Evolutionary conservation across 1,284 basidiomycete species (phyloP), one percentile per base, ranked within the genome.

Genomic region (Grifola frondosa): DNA sequence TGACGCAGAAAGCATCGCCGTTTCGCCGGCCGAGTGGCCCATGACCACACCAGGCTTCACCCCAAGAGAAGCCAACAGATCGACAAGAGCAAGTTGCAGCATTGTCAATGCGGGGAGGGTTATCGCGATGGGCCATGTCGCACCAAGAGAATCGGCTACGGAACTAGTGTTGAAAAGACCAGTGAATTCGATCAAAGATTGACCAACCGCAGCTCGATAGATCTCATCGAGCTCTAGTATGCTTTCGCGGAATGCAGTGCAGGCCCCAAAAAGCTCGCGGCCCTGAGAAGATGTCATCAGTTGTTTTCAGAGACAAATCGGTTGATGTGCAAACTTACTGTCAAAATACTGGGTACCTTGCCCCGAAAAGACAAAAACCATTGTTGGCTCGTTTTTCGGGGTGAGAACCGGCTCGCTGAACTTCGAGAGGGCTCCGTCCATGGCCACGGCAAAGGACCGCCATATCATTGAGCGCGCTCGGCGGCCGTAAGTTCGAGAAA

Each of bases 11-110:
- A 74, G 38, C 13, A 73, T 41, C 0, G 70, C 66, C 1, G 71
- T 69, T 50, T 76, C 74, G 5, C 70, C 70, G 2, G 65, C 63
- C 5, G 68, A 70, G 55, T 72, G 70, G 0, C 71, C 73, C 7
- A 74, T 36, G 9, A 74, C 49, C 4, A 58, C 54, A 32, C 69
- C 61, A 0, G 73, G 70, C 5, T 44, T 44, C 17, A 73, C 40
- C 7, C 69, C 68, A 8, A 71, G 34, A 20, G 53, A 54, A 5
- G 45, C 40, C 0, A 75, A 53, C 1, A 69, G 54, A 36, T 76
- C 74, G 40, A 67, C 62, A 3, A 74, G 48, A 0, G 72, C 74
- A 5, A 75, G 66, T 48, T 76, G 74, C 42, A 73, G 39, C 37
- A 75, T 69, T 1, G 68, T 56, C 8, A 75, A 42, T 0, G 70